These are phyloP conservation scores for Vairimorpha ceranae DNA, from an alignment of 371 early-diverging fungal genomes.

Conservation along the genomic window DNA sequence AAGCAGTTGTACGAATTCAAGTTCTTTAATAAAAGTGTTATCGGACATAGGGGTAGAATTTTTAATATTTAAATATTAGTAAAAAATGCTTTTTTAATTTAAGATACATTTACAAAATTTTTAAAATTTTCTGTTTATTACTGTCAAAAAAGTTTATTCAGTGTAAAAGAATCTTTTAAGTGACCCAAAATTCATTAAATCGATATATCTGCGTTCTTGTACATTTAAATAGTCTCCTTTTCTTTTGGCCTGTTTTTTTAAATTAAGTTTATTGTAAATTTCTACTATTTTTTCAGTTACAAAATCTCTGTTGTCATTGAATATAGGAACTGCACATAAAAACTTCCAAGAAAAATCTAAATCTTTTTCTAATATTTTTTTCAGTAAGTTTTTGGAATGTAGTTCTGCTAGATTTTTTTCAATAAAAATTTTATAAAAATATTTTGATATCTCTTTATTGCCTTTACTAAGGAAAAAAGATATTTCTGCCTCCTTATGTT, in stretches of 20 bases:
- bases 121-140: background rate
- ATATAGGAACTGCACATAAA: background rate
- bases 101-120: background rate
- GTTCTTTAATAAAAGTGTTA: constrained; percentile 57
- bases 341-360: background rate
- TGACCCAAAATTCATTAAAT: background rate
- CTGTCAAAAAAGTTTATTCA: background rate
- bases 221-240: background rate
- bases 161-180: background rate
- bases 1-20: constrained; percentile 63
- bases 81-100: background rate
- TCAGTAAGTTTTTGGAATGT: background rate
- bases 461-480: background rate
- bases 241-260: background rate
- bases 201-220: background rate
- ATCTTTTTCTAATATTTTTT: background rate
- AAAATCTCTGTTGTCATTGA: background rate
- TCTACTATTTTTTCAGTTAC: background rate
- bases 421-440: background rate
- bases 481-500: background rate
- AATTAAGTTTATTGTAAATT: background rate
- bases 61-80: background rate
- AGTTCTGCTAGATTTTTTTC: background rate
- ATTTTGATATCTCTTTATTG: background rate
- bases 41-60: constrained; percentile 14